Base-by-base conservation (phyloP, 2,329 filamentous ascomycete genomes). In the Ophiostoma sp. region DNA sequence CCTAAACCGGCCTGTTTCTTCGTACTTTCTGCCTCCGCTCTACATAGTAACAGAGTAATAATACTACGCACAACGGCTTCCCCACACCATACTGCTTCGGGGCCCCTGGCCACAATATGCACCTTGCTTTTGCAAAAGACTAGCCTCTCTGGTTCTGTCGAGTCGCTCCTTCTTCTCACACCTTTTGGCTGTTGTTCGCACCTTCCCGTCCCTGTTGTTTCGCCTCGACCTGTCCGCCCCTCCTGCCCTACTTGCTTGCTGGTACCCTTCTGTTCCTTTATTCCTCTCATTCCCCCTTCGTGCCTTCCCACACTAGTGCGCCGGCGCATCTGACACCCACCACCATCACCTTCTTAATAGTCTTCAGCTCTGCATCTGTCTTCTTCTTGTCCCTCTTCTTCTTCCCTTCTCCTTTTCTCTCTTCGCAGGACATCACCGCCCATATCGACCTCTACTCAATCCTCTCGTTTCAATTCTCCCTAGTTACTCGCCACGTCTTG, bases 51-150 rank as follows among this genome's bases (percentile, higher is more conserved):
- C 27, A 31, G 27, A 31, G 27, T 31, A 31, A 31, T 31, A 31
- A 31, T 31, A 57, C 36, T 48, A 48, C 44, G 39, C 57, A 36
- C 69, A 68, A 70, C 69, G 54, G 71, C 66, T 71, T 72, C 71
- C 69, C 71, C 71, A 72, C 72, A 72, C 71, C 66, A 71, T 35
- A 52, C 69, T 57, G 60, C 39, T 69, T 72, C 67, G 15, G 68
- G 70, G 27, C 27, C 60, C 62, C 35, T 39, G 33, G 33, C 62
- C 62, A 39, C 33, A 39, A 11, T 17, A n/a, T 15, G 39, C 39
- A 48, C 7, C 20, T 20, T 48, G 17, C 44, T 48, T 48, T 48
- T n/a, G 35, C 39, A 44, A 52, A n/a, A 48, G 11, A 62, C 52
- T 70, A 41, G 68, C 67, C 71, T 23, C 13, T 57, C 13, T 57